phyloP scores from a whole-genome alignment of 306 rosid genomes.

The Rosa chinensis region DNA sequence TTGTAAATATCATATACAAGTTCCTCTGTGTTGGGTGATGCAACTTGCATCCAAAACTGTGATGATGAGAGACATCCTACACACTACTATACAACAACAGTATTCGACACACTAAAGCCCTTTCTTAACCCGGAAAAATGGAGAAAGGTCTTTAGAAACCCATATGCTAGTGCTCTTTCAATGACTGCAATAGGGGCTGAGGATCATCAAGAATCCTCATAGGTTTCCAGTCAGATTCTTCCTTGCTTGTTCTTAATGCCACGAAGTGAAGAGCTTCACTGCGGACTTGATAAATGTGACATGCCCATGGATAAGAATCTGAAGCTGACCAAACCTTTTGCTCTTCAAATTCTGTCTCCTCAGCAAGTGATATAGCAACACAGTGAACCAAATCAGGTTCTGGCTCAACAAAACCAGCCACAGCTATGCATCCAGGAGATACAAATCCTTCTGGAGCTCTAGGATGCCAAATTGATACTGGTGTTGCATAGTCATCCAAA shows the following conservation, averaged over 20 bases:
- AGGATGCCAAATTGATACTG: slow-evolving; percentile 85
- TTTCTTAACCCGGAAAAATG: background rate
- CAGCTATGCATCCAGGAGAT: slow-evolving; percentile 79
- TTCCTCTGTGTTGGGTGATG: background rate
- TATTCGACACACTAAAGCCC: background rate
- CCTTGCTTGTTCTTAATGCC: slow-evolving; percentile 72
- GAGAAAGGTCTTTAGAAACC: background rate
- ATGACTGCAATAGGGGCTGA: slow-evolving; percentile 34
- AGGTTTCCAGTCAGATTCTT: slow-evolving; percentile 78
- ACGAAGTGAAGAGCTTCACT: slow-evolving; percentile 91
- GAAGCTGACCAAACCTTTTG: slow-evolving; percentile 85
- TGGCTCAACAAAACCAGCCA: slow-evolving; percentile 66
- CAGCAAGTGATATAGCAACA: slow-evolving; percentile 67
- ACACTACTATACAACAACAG: background rate
- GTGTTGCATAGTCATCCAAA: slow-evolving; percentile 63
- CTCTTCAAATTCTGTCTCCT: slow-evolving; percentile 79
- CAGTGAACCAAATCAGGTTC: slow-evolving; percentile 69
- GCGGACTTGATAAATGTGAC: slow-evolving; percentile 79
- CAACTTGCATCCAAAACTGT: slow-evolving; percentile 5
- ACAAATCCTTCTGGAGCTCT: slow-evolving; percentile 94
- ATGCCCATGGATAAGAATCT: slow-evolving; percentile 89
- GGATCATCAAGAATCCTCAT: slow-evolving; percentile 65
- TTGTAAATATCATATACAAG: background rate
- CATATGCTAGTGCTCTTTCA: slow-evolving; percentile 23
- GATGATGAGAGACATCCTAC: background rate